Evolutionary conservation across 805 yeast genomes (phyloP), one percentile per base, ranked within the genome.

Genomic region (Wickerhamiella azymoides): DNA sequence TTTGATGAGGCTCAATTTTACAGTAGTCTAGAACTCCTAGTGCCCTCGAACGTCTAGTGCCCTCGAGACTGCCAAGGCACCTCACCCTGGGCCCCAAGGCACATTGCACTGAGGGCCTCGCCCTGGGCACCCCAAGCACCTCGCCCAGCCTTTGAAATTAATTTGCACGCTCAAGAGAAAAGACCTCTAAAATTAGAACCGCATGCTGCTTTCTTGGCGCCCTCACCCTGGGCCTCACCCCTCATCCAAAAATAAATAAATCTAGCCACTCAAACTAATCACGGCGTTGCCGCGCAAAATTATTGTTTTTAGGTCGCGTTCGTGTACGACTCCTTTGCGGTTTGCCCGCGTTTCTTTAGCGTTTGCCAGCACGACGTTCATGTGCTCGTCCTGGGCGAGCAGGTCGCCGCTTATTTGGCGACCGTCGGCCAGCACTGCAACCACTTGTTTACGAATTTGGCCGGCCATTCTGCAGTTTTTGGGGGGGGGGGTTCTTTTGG

Each of bases 251-350:
- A 17, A 10, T n/a, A n/a, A n/a, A n/a, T 38, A 10, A 24, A 8
- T 32, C 30, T 42, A 35, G 36, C 40, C 13, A 21, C 41, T 36
- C 41, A 40, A 2, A 46, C 86, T 75, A 10, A 88, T 76, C 24
- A 92, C 76, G 52, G 80, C 83, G 52, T 85, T 96, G 2, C 98
- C 98, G 54, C 97, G 72, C 39, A 89, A 65, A 32, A 89, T 80
- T 1, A 84, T 73, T 43, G 92, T 70, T 0, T 97, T 97, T 19
- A 92, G 64, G 5, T 76, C 66, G 47, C 97, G 69, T 56, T 79
- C 84, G 50, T 81, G 88, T 49, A 79, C 82, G 35, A 68, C 50
- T 8, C 83, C 71, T 50, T 77, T 77, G 54, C 77, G 79, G 4
- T 94, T 77, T 10, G 79, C 63, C 52, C 96, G 70, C 56, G 77